Evolutionary conservation across 306 rosid species (phyloP).

Genomic region (Dalbergia cultrata): DNA sequence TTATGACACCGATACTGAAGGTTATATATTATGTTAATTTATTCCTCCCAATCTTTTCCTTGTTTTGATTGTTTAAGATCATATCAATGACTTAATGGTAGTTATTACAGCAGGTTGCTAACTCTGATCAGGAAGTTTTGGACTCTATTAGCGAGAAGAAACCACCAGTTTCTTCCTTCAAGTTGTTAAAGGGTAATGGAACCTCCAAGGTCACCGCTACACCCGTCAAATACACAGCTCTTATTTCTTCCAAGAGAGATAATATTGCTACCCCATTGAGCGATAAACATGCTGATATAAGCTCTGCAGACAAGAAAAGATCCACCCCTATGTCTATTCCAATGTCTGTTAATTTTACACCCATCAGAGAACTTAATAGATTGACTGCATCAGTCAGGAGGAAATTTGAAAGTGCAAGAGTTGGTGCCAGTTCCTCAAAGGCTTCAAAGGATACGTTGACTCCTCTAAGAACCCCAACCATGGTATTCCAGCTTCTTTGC

Average conservation of each 20-base stretch:
- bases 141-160: conserved; percentile 58
- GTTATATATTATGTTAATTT: conserved; percentile 39
- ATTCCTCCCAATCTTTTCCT: neutral
- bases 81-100: conserved; percentile 9
- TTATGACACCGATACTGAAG: conserved; percentile 59
- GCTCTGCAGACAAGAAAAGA: conserved; percentile 63
- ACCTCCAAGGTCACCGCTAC: conserved; percentile 62
- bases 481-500: conserved; percentile 55
- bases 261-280: conserved; percentile 63
- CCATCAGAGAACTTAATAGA: conserved; percentile 82
- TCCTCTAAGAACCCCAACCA: conserved; percentile 79
- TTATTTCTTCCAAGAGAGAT: conserved; percentile 53
- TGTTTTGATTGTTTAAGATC: conserved; percentile 30
- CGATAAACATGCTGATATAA: conserved; percentile 50
- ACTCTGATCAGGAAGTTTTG: conserved; percentile 52
- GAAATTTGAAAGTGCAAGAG: conserved; percentile 82
- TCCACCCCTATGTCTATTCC: conserved; percentile 70
- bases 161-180: conserved; percentile 59
- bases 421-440: conserved; percentile 66
- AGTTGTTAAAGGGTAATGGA: conserved; percentile 49
- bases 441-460: conserved; percentile 68
- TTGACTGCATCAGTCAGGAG: conserved; percentile 81
- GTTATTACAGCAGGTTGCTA: conserved; percentile 51
- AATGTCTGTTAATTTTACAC: conserved; percentile 76
- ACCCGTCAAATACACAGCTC: conserved; percentile 59